These are phyloP conservation scores for Cyclospora cayetanensis DNA, from an alignment of 169 alveolate genomes.

Conservation along the genomic window DNA sequence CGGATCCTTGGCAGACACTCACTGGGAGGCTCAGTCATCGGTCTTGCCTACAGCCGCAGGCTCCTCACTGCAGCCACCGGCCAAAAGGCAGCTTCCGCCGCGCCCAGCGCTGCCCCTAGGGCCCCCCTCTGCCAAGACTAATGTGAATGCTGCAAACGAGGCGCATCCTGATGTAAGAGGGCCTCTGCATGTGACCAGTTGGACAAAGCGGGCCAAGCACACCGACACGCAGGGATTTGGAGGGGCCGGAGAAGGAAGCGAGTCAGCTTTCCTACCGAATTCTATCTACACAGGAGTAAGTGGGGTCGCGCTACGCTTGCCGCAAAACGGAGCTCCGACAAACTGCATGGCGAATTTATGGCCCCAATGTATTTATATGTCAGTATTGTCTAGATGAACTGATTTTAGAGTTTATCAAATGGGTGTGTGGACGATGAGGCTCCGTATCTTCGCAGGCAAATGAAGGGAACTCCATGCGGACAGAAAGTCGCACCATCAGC, in stretches of 20 bases:
- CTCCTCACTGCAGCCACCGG: background rate
- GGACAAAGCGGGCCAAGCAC: background rate
- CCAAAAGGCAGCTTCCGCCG: background rate
- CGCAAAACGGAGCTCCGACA: too few species aligned
- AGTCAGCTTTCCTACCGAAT: background rate
- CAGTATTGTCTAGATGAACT: too few species aligned
- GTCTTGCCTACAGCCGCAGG: background rate
- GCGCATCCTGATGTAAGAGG: background rate
- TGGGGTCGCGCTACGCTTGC: too few species aligned
- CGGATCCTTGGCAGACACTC: background rate
- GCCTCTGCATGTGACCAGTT: background rate
- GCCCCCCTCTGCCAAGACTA: background rate
- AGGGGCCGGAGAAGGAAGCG: background rate
- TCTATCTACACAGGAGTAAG: background rate
- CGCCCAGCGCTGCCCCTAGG: conserved; percentile 5
- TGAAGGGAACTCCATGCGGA: background rate
- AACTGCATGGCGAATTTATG: too few species aligned
- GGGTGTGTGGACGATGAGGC: too few species aligned
- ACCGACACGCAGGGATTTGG: background rate
- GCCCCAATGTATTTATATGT: too few species aligned
- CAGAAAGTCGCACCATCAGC: background rate
- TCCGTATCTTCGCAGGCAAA: background rate
- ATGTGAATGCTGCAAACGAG: background rate
- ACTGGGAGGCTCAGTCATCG: background rate
- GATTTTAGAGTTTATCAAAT: too few species aligned